Evolutionary conservation across 106 monocot genomes (phyloP).

Genomic region (Chionographis japonica): DNA sequence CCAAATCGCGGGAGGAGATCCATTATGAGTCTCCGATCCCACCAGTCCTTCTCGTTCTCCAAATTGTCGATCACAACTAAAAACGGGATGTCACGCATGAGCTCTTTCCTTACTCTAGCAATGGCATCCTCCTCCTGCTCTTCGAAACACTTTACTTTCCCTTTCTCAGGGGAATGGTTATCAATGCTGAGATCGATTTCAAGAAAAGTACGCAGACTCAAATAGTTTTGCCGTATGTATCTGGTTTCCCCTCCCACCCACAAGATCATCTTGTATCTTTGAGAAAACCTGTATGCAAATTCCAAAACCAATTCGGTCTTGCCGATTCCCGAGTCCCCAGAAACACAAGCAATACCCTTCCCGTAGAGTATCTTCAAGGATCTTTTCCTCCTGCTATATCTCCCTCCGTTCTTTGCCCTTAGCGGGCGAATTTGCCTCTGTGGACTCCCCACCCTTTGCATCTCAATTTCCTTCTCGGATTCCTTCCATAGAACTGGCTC

Average conservation of each 20-base stretch:
- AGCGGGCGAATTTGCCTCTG: conserved; percentile 14
- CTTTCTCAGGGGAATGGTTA: conserved; percentile 48
- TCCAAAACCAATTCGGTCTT: conserved; percentile 89
- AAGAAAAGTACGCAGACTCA: conserved; percentile 59
- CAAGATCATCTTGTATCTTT: conserved; percentile 92
- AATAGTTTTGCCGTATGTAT: conserved; percentile 82
- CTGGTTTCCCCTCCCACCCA: conserved; percentile 86
- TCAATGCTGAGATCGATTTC: conserved; percentile 68
- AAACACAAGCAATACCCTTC: conserved; percentile 85
- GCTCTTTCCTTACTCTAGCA: conserved; percentile 65
- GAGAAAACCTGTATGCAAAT: conserved; percentile 78
- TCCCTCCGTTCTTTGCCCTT: conserved; percentile 34
- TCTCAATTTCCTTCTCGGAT: conserved; percentile 83
- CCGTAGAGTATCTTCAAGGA: conserved; percentile 59
- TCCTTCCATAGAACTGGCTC: conserved; percentile 85
- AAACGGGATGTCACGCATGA: conserved; percentile 75
- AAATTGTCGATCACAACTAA: conserved; percentile 86
- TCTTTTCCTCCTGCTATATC: conserved; percentile 37
- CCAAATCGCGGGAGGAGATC: conserved; percentile 87
- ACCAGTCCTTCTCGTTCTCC: conserved; percentile 93
- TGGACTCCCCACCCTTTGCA: conserved; percentile 55
- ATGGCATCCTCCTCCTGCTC: conserved; percentile 91
- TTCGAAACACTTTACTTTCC: conserved; percentile 70
- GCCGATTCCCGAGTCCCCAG: conserved; percentile 90
- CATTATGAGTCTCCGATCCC: conserved; percentile 68